A percentile compares a stretch with the other conserved stretches of the same genome.
Evolutionary conservation across 768 basidiomycete genomes (phyloP).

Genomic region (Lentinula raphanica): DNA sequence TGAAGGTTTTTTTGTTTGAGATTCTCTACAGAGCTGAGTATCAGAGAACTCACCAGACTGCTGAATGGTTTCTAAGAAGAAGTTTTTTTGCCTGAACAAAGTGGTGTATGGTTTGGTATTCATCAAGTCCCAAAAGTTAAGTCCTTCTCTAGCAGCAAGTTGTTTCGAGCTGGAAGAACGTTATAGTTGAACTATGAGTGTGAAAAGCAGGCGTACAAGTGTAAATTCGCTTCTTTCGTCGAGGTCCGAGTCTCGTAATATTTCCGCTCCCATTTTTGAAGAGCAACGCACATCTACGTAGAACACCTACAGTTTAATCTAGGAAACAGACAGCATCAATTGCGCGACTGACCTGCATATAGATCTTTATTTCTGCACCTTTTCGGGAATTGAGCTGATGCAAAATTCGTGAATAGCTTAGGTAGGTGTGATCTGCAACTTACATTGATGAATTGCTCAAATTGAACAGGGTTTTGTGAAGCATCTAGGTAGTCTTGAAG

Average conservation of each 20-base stretch:
- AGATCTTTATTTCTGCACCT: neutral
- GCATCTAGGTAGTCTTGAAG: slow-evolving; percentile 12
- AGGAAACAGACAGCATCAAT: neutral
- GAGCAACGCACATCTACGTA: slow-evolving; percentile 15
- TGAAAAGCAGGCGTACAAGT: slow-evolving; percentile 9
- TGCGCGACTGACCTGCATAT: neutral
- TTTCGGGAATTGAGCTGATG: neutral
- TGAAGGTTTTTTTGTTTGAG: neutral
- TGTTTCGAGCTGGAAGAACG: slow-evolving; percentile 9
- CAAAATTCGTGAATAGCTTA: neutral
- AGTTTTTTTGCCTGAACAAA: slow-evolving; percentile 32
- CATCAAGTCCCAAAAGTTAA: slow-evolving; percentile 36
- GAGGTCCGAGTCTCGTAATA: slow-evolving; percentile 10
- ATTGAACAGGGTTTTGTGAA: neutral
- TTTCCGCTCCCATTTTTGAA: slow-evolving; percentile 22
- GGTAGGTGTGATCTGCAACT: neutral
- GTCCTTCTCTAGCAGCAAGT: slow-evolving; percentile 30
- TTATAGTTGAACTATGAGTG: slow-evolving; percentile 5
- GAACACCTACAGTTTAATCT: neutral
- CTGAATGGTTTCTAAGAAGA: slow-evolving; percentile 32
- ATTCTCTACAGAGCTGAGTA: neutral
- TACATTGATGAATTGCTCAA: slow-evolving; percentile 7
- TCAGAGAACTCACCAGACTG: slow-evolving; percentile 36
- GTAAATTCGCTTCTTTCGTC: slow-evolving; percentile 8
- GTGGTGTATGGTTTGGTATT: slow-evolving; percentile 32